phyloP scores from a whole-genome alignment of 1,284 basidiomycete species.

The Uromyces viciae-fabae region DNA sequence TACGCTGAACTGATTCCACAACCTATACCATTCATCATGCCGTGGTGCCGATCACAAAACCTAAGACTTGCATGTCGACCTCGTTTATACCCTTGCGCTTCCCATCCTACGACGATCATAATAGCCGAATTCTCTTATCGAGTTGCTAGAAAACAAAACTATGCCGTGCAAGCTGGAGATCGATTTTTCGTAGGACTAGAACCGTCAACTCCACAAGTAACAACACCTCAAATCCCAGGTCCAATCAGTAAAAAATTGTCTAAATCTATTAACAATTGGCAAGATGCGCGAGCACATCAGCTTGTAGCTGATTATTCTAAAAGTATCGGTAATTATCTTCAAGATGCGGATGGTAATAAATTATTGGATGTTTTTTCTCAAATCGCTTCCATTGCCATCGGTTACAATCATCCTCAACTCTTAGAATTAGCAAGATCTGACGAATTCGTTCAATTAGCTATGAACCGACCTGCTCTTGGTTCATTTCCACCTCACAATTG shows the following conservation, averaged over 20 bases:
- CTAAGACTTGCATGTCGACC: no score
- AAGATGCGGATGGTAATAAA: constrained; percentile 61
- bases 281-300: constrained; percentile 44
- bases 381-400: constrained; percentile 57
- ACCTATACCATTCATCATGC: no score
- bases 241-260: constrained; percentile 52
- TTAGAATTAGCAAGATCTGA: constrained; percentile 56
- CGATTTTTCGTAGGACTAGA: constrained; percentile 52
- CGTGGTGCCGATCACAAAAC: no score
- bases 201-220: constrained; percentile 50
- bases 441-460: constrained; percentile 56
- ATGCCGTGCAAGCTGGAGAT: constrained; percentile 18
- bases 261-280: constrained; percentile 53
- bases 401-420: constrained; percentile 60
- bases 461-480: constrained; percentile 61
- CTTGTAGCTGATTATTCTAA: constrained; percentile 38
- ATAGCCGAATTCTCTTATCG: no score
- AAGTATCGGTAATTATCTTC: constrained; percentile 58
- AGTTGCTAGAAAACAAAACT: neutral
- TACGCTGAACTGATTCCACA: no score
- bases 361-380: constrained; percentile 62
- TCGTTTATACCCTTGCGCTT: no score
- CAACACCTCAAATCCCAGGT: constrained; percentile 52
- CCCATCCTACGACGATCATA: no score
- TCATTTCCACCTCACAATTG: constrained; percentile 60